Evolutionary conservation across 495 filamentous ascomycete genomes (phyloP).

Genomic region (Lineolata rhizophorae): DNA sequence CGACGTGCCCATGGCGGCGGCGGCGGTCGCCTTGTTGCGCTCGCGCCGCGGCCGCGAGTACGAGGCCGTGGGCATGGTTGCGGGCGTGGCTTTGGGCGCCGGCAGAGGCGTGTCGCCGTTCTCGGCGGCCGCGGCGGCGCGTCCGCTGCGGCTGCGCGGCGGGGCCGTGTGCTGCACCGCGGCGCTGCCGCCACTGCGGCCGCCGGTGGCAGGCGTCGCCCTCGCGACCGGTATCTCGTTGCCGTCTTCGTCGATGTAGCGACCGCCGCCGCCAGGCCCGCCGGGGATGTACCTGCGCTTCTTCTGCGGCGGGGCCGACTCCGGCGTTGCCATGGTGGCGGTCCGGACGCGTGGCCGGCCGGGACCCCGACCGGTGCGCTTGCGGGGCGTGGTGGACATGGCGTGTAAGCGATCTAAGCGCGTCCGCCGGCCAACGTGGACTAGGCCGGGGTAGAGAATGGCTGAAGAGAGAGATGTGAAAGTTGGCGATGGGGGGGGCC

Average conservation of each 20-base stretch:
- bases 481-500: too few species aligned
- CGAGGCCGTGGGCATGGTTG: conserved; percentile 26
- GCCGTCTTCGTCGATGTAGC: conserved; percentile 19
- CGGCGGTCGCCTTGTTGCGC: conserved; percentile 12
- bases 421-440: too few species aligned
- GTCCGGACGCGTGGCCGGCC: conserved; percentile 1
- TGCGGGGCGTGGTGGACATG: conserved; percentile 4
- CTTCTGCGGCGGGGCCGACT: conserved; percentile 5
- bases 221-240: conserved; percentile 21
- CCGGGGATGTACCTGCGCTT: conserved; percentile 20
- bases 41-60: conserved; percentile 26
- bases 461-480: too few species aligned
- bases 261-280: conserved; percentile 19
- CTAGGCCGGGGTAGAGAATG: too few species aligned
- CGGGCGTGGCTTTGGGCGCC: conserved; percentile 21
- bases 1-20: too few species aligned
- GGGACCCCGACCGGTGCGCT: conserved; percentile 2
- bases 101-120: conserved; percentile 21
- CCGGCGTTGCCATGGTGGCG: neutral
- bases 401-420: too few species aligned
- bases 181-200: conserved; percentile 21
- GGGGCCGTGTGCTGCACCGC: conserved; percentile 19
- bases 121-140: conserved; percentile 18
- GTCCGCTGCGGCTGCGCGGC: neutral
- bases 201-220: conserved; percentile 23